A percentile compares a stretch with the other conserved stretches of the same genome.
These are phyloP conservation scores for Globisporangium parvum DNA, from an alignment of 352 stramenopile species.

Conservation along the genomic window DNA sequence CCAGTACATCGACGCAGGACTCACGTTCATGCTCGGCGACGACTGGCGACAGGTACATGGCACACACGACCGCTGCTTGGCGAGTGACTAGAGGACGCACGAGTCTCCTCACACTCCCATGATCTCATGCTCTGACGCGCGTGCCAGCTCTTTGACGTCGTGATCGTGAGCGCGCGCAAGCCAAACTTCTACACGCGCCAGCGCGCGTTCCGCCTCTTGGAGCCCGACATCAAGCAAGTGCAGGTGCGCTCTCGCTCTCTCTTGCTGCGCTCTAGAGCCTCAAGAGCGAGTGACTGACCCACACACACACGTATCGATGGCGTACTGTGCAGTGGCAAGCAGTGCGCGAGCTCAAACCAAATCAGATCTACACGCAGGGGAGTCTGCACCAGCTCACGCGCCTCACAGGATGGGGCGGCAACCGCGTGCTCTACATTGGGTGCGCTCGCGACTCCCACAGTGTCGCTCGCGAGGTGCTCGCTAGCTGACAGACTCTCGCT, in stretches of 20 bases:
- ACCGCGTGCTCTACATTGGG: conserved; percentile 91
- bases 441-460: conserved; percentile 11
- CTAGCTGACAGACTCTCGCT: not conserved
- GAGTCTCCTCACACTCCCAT: not conserved
- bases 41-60: conserved; percentile 73
- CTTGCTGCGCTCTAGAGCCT: too few species aligned
- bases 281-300: too few species aligned
- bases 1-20: conserved; percentile 90
- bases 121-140: not conserved
- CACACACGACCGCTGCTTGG: too few species aligned
- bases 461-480: too few species aligned
- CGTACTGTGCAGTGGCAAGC: conserved; percentile 41
- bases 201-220: conserved; percentile 70
- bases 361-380: conserved; percentile 78
- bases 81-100: too few species aligned
- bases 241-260: too few species aligned
- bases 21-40: conserved; percentile 90
- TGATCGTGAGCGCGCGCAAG: conserved; percentile 88
- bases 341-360: conserved; percentile 48
- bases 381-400: conserved; percentile 59
- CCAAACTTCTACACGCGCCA: conserved; percentile 89
- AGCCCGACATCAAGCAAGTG: conserved; percentile 57
- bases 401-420: conserved; percentile 58
- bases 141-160: conserved; percentile 86
- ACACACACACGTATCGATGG: too few species aligned